A percentile compares a stretch with the other conserved stretches of the same genome.
These are phyloP conservation scores for Globisporangium emineosum DNA, from an alignment of 352 stramenopile species.

Conservation along the genomic window DNA sequence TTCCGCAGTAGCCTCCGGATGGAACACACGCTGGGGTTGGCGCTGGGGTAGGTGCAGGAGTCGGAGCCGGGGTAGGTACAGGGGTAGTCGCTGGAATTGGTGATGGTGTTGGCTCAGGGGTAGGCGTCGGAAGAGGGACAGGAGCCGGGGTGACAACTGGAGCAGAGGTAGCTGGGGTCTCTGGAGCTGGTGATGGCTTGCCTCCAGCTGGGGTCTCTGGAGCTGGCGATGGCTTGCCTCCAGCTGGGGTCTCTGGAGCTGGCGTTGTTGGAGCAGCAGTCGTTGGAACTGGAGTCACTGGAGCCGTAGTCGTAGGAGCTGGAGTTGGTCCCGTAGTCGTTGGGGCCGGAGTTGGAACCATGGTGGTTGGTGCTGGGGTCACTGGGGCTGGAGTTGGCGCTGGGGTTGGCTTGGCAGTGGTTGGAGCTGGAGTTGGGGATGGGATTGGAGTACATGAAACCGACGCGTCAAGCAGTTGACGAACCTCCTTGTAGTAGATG, in stretches of 20 bases:
- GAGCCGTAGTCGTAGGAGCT: conserved; percentile 1
- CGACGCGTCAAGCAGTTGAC: conserved; percentile 9
- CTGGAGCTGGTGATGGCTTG: conserved; percentile 1
- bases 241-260: neutral
- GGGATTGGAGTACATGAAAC: conserved; percentile 3
- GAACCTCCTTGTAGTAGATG: conserved; percentile 19
- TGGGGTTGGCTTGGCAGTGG: conserved; percentile 8
- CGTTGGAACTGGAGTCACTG: conserved; percentile 3
- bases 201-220: neutral
- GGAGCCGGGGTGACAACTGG: too few species aligned
- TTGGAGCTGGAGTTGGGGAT: conserved; percentile 10
- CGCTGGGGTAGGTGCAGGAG: conserved; percentile 7
- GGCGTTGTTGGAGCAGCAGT: neutral
- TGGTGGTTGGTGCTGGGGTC: neutral
- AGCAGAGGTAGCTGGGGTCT: neutral
- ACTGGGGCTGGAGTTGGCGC: conserved; percentile 1
- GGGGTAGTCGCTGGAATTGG: conserved; percentile 1
- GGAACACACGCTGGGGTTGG: neutral
- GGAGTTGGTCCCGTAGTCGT: conserved; percentile 11
- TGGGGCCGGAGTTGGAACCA: conserved; percentile 7
- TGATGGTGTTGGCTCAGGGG: too few species aligned
- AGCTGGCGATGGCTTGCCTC: conserved; percentile 13
- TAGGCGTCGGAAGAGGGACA: too few species aligned
- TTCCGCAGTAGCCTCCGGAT: neutral
- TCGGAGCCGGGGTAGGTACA: conserved; percentile 1